A percentile compares a stretch with the other conserved stretches of the same genome.
These are phyloP conservation scores for Plasmodium chabaudi DNA, from an alignment of 169 alveolate species.

Conservation along the genomic window DNA sequence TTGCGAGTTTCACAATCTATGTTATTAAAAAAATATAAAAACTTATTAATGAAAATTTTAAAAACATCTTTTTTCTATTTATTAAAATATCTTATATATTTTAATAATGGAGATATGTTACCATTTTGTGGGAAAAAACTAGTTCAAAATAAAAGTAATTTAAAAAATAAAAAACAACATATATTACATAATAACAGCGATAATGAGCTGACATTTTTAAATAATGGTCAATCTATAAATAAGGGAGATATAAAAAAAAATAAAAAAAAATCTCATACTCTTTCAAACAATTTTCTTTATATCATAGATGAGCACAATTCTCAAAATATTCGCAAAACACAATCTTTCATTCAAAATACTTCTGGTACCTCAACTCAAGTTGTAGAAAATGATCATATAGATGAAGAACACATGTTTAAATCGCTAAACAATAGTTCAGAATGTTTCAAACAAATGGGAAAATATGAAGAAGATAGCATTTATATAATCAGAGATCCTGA, in stretches of 20 bases:
- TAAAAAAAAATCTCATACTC: no score
- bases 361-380: neutral
- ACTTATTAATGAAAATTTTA: constrained; percentile 6
- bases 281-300: no score
- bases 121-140: constrained; percentile 32
- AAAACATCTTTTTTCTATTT: constrained; percentile 58
- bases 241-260: no score
- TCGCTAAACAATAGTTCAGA: constrained; percentile 26
- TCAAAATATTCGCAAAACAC: no score
- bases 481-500: no score
- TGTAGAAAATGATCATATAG: constrained; percentile 15
- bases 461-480: neutral
- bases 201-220: no score
- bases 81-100: constrained; percentile 65
- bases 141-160: constrained; percentile 30
- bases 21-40: constrained; percentile 33
- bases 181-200: no score
- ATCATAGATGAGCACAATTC: no score
- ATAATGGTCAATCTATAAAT: no score
- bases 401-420: constrained; percentile 30
- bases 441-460: constrained; percentile 2
- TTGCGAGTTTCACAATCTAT: constrained; percentile 60
- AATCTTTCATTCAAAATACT: no score
- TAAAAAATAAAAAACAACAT: neutral
- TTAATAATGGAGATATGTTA: constrained; percentile 55